Conservation (phyloP, 2,329 filamentous ascomycete genomes). For the Phoma sp. region DNA sequence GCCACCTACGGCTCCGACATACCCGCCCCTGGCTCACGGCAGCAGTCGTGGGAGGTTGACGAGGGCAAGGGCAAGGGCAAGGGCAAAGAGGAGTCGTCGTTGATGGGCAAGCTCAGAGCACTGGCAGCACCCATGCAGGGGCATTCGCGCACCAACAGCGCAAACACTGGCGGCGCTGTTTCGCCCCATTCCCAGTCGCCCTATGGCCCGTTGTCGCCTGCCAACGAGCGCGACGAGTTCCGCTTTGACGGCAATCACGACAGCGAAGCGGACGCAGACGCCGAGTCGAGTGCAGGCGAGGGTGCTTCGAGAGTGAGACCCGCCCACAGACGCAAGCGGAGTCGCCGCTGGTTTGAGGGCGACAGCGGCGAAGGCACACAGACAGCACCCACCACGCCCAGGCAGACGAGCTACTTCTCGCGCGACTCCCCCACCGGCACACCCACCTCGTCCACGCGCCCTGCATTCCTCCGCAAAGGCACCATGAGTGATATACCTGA, state of each 20-base stretch:
- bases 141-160: conserved; percentile 59
- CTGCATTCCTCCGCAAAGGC: conserved; percentile 60
- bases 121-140: conserved; percentile 64
- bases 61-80: conserved; percentile 71
- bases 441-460: conserved; percentile 35
- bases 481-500: conserved; percentile 58
- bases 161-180: conserved; percentile 48
- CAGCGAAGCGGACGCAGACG: conserved; percentile 77
- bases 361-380: conserved; percentile 54
- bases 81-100: conserved; percentile 61
- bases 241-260: conserved; percentile 63
- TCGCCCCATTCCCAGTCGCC: conserved; percentile 48
- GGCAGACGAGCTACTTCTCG: conserved; percentile 59
- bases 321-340: conserved; percentile 66
- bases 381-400: conserved; percentile 72
- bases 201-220: conserved; percentile 52
- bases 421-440: conserved; percentile 48
- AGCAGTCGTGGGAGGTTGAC: conserved; percentile 67
- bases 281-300: conserved; percentile 86
- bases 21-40: conserved; percentile 59
- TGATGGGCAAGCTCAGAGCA: conserved; percentile 81
- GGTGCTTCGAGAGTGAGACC: conserved; percentile 40
- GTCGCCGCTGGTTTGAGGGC: conserved; percentile 59
- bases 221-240: conserved; percentile 55
- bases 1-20: conserved; percentile 50